These are phyloP conservation scores for Sphaerulina vaccinii DNA, from an alignment of 2,329 filamentous ascomycete genomes.

Conservation along the genomic window DNA sequence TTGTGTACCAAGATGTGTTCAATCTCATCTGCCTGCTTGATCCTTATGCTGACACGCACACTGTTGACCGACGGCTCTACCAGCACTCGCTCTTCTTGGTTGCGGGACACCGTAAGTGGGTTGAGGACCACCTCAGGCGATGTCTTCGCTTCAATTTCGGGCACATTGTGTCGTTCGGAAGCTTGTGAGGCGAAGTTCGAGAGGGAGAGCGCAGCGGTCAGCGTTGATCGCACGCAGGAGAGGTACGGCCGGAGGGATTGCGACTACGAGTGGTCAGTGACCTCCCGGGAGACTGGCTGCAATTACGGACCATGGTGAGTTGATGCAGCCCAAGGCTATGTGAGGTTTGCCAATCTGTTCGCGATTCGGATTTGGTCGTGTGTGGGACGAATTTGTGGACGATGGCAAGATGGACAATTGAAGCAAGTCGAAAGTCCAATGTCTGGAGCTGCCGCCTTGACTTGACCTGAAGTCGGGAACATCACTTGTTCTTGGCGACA, in stretches of 20 bases:
- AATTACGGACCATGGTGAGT: slow-evolving; percentile 18
- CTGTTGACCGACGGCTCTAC: slow-evolving; percentile 98
- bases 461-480: too few relatives aligned
- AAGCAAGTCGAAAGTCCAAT: too few relatives aligned
- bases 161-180: slow-evolving; percentile 95
- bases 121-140: slow-evolving; percentile 94
- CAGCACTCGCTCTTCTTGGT: slow-evolving; percentile 94
- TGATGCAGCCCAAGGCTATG: neutral
- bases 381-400: too few relatives aligned
- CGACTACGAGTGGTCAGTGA: slow-evolving; percentile 57
- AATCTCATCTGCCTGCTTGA: slow-evolving; percentile 99
- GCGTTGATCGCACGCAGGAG: slow-evolving; percentile 88
- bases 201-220: slow-evolving; percentile 88
- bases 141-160: slow-evolving; percentile 89
- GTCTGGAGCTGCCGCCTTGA: too few relatives aligned
- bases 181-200: slow-evolving; percentile 98
- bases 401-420: too few relatives aligned
- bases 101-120: slow-evolving; percentile 84
- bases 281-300: neutral
- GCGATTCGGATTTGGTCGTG: neutral
- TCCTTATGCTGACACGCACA: slow-evolving; percentile 94
- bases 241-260: slow-evolving; percentile 97
- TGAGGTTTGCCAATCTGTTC: neutral
- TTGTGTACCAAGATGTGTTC: slow-evolving; percentile 98
- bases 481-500: too few relatives aligned